phyloP scores from a whole-genome alignment of 176 grass and related monocot species.

The Calamus simplicifolius region DNA sequence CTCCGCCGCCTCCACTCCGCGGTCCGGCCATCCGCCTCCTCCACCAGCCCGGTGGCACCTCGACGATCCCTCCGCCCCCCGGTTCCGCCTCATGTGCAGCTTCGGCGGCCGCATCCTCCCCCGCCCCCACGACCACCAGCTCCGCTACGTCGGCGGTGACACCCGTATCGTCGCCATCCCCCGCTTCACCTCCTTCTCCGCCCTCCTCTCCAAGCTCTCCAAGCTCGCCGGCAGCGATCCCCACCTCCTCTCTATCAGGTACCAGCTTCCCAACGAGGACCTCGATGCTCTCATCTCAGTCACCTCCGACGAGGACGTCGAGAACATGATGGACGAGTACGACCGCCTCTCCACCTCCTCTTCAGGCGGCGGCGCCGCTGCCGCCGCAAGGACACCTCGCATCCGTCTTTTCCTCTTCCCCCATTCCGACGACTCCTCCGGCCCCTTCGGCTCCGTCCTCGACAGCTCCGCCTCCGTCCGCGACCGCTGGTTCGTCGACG shows the following conservation, averaged over 20 bases:
- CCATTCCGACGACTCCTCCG: conserved; percentile 41
- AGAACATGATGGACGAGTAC: conserved; percentile 82
- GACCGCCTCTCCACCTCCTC: conserved; percentile 31
- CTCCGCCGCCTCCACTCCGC: not conserved
- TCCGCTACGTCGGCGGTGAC: conserved; percentile 83
- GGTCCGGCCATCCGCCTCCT: not conserved
- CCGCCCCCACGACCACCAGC: conserved; percentile 60
- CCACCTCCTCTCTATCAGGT: conserved; percentile 38
- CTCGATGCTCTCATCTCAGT: conserved; percentile 82
- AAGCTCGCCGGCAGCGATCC: conserved; percentile 30
- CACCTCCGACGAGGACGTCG: conserved; percentile 80
- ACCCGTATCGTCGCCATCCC: conserved; percentile 86
- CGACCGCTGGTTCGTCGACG: conserved; percentile 12
- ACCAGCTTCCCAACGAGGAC: conserved; percentile 73
- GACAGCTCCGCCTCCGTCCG: conserved; percentile 16
- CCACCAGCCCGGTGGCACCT: conserved; percentile 5
- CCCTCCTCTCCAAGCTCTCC: conserved; percentile 42
- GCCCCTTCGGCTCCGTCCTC: conserved; percentile 48
- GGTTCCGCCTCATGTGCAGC: conserved; percentile 75
- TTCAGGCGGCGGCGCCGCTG: conserved; percentile 20
- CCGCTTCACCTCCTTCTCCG: conserved; percentile 36
- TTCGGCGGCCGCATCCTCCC: conserved; percentile 84
- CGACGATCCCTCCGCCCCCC: conserved; percentile 5
- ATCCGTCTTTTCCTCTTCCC: conserved; percentile 14
- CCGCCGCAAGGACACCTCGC: conserved; percentile 36